Evolutionary conservation across 2,329 filamentous ascomycete genomes (phyloP), one percentile per base, ranked within the genome.

Genomic region (Fonsecaea multimorphosa): DNA sequence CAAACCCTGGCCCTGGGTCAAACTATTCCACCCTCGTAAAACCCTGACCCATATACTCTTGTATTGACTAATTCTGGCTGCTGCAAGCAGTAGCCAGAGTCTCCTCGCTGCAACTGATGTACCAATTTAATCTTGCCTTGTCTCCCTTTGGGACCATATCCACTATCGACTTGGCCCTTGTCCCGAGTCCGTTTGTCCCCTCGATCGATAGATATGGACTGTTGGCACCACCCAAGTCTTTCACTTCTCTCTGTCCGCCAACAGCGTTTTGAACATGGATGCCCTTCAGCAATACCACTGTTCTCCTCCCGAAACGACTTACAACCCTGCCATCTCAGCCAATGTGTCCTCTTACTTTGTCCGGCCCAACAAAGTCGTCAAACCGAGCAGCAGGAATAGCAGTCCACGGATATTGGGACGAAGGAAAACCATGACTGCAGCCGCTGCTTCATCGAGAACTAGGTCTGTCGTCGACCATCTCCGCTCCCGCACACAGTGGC

Each of bases 361-460:
- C 49, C 67, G 70, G 3, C 69, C 70, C 29, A 62, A 60, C 44
- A 72, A 69, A 61, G 58, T 72, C 24, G 62, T 68, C 24, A 72
- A 72, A 55, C 56, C 71, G 7, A 68, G 58, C 56, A 72, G 68
- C 58, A 67, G 71, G 24, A 72, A 71, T 29, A 68, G 53, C 49
- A 72, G 70, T 61, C 71, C 71, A 12, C 61, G 66, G 12, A 64
- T 58, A 32, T 27, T 63, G 54, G 57, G 53, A 5, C 57, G 70
- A 40, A 66, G 70, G 59, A 70, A 68, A 46, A 71, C 70, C 31
- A 70, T 69, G 34, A 71, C 71, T 31, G 59, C 66, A 14, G 65
- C 61, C 12, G 58, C 67, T 7, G 32, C 67, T 22, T 67, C 70
- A 1, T 60, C 64, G 2, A 54, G 68, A 58, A 71, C 68, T 2